Evolutionary conservation across 495 filamentous ascomycete species (phyloP).

Genomic region (Penicillium herquei): DNA sequence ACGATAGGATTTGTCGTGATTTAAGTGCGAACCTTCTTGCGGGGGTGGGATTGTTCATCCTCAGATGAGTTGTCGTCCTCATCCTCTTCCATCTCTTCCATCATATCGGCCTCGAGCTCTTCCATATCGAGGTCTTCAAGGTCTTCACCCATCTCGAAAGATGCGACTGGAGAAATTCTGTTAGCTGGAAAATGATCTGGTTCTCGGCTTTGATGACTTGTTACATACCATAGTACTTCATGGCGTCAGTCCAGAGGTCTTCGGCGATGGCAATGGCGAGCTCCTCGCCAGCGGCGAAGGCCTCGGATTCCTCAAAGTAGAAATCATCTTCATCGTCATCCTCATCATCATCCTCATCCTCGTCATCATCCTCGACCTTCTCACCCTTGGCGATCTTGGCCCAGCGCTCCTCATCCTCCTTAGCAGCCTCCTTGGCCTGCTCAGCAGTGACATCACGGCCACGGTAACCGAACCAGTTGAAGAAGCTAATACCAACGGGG

Average conservation of each 20-base stretch:
- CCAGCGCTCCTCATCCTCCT: conserved; percentile 58
- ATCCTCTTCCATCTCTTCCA: conserved; percentile 29
- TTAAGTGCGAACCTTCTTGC: conserved; percentile 46
- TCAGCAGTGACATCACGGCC: conserved; percentile 65
- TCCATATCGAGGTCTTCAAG: conserved; percentile 37
- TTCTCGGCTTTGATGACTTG: background rate
- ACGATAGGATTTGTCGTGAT: conserved; percentile 7
- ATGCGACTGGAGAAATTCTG: conserved; percentile 25
- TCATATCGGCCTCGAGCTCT: conserved; percentile 29
- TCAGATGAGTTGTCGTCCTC: conserved; percentile 22
- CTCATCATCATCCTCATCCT: conserved; percentile 44
- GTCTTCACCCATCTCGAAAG: conserved; percentile 28
- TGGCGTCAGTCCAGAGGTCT: conserved; percentile 81
- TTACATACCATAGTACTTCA: conserved; percentile 85
- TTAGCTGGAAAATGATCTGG: conserved; percentile 9
- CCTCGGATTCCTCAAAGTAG: conserved; percentile 62
- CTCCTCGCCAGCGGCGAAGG: conserved; percentile 78
- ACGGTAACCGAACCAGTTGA: conserved; percentile 80
- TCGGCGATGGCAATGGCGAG: conserved; percentile 77
- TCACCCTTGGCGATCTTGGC: conserved; percentile 56
- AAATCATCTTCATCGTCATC: conserved; percentile 54
- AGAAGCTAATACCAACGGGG: conserved; percentile 70
- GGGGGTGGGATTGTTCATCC: conserved; percentile 32
- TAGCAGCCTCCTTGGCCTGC: conserved; percentile 58
- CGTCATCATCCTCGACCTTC: conserved; percentile 40